These are phyloP conservation scores for Fraxinus baroniana DNA, from an alignment of 305 asterid genomes.

Conservation along the genomic window DNA sequence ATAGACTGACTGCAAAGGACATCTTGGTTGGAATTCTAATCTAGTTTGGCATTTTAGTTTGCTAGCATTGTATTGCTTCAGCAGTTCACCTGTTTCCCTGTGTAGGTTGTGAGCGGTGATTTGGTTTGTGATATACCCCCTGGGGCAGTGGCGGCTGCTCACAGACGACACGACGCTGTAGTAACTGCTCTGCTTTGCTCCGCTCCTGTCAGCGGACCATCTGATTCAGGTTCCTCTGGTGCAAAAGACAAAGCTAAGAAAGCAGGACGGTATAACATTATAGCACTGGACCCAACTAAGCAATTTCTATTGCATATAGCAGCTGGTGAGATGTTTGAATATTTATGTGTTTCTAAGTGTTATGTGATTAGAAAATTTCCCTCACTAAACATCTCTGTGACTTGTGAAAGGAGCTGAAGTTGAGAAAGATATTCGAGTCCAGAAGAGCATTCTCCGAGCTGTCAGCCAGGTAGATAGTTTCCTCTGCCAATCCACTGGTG, in stretches of 20 bases:
- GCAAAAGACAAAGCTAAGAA: constrained; percentile 92
- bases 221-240: constrained; percentile 83
- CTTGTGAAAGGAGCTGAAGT: constrained; percentile 64
- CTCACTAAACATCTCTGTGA: constrained; percentile 28
- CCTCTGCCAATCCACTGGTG: constrained; percentile 15
- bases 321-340: constrained; percentile 61
- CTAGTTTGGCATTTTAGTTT: constrained; percentile 19
- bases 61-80: constrained; percentile 16
- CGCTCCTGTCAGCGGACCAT: constrained; percentile 80
- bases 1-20: constrained; percentile 77
- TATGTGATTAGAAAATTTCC: constrained; percentile 17
- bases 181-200: constrained; percentile 97
- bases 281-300: constrained; percentile 89
- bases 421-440: constrained; percentile 80
- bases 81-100: constrained; percentile 28
- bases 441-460: constrained; percentile 86
- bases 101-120: constrained; percentile 96
- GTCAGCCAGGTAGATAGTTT: constrained; percentile 69
- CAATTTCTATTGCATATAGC: constrained; percentile 85
- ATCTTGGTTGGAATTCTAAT: constrained; percentile 64
- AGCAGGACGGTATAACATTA: constrained; percentile 66
- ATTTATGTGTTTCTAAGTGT: constrained; percentile 10
- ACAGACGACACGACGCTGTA: constrained; percentile 88
- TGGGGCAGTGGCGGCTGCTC: constrained; percentile 95
- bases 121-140: constrained; percentile 86